Evolutionary conservation across 2,329 filamentous ascomycete species (phyloP).

Genomic region (Neofusicoccum parvum): DNA sequence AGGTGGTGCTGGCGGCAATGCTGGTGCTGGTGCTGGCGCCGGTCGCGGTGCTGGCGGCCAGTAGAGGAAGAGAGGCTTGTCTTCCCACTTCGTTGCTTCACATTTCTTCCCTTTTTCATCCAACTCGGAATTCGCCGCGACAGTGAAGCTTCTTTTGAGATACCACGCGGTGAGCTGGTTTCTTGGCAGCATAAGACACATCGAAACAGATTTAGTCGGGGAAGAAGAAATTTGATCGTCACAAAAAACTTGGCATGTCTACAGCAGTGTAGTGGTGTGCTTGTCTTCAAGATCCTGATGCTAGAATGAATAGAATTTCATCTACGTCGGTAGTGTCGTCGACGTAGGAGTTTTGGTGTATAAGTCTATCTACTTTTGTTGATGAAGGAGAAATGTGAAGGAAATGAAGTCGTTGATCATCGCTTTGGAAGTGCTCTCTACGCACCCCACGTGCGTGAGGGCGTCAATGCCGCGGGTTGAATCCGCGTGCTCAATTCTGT

Average conservation of each 20-base stretch:
- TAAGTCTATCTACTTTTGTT: constrained; percentile 18
- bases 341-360: constrained; percentile 6
- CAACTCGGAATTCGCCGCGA: not conserved
- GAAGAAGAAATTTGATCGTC: no score
- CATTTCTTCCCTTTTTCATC: not conserved
- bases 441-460: not conserved
- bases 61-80: not conserved
- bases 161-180: constrained; percentile 18
- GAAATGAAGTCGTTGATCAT: constrained; percentile 11
- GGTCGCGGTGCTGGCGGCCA: constrained; percentile 11
- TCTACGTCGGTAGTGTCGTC: constrained; percentile 8
- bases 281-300: not conserved
- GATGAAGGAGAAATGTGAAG: not conserved
- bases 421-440: constrained; percentile 16
- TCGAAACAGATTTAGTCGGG: no score
- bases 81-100: not conserved
- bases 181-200: not conserved
- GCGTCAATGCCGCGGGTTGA: constrained; percentile 5
- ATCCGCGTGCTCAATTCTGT: constrained; percentile 8
- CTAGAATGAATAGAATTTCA: constrained; percentile 13
- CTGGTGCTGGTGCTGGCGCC: not conserved
- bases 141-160: not conserved
- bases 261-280: no score
- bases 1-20: constrained; percentile 2
- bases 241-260: no score